These are phyloP conservation scores for Pichia deserticola DNA, from an alignment of 805 yeast genomes.

Conservation along the genomic window DNA sequence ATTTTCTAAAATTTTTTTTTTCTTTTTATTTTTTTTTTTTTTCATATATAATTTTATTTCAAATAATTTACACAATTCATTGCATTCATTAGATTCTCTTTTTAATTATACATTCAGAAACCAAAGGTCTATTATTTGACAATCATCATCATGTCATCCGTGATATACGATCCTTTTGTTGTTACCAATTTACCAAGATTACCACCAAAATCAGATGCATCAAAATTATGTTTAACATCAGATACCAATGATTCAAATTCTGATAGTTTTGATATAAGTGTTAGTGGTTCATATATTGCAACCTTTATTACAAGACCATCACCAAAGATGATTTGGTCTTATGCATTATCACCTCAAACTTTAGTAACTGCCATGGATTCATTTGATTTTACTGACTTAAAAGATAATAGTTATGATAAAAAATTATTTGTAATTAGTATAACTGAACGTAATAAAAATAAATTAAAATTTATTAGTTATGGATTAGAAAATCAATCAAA, in stretches of 20 bases:
- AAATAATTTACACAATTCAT: too few relatives aligned
- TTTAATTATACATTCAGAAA: too few relatives aligned
- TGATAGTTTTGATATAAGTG: constrained; percentile 40
- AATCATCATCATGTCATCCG: constrained; percentile 11
- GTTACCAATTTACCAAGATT: constrained; percentile 28
- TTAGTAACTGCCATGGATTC: constrained; percentile 36
- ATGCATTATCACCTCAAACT: constrained; percentile 43
- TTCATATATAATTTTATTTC: too few relatives aligned
- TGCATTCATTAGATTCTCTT: too few relatives aligned
- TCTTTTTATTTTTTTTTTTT: too few relatives aligned
- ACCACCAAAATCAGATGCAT: constrained; percentile 18
- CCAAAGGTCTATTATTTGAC: not conserved
- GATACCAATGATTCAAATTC: constrained; percentile 24
- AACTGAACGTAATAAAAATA: constrained; percentile 29
- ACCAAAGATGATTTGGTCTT: constrained; percentile 51
- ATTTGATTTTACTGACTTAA: constrained; percentile 16
- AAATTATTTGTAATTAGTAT: constrained; percentile 28
- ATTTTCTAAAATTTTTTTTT: too few relatives aligned
- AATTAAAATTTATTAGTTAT: constrained; percentile 21
- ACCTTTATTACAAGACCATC: constrained; percentile 47
- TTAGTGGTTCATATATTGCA: constrained; percentile 46
- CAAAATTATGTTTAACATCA: constrained; percentile 22
- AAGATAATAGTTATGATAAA: constrained; percentile 11
- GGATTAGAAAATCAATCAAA: constrained; percentile 13
- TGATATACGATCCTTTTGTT: constrained; percentile 26